Evolutionary conservation across 1,284 basidiomycete species (phyloP).

Genomic region (Peniophora sp.): DNA sequence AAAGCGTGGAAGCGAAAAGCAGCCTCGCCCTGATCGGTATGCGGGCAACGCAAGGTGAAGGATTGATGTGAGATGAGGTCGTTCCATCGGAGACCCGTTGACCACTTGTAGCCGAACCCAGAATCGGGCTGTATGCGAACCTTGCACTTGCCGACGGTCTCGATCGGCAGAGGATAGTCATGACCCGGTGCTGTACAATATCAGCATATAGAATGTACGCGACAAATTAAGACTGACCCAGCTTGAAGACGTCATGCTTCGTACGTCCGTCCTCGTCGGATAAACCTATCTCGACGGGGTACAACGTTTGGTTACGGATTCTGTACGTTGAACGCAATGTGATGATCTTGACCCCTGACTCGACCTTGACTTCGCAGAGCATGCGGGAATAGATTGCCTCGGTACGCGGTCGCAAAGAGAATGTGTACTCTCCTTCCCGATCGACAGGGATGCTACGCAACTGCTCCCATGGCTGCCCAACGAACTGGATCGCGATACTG

Average conservation of each 20-base stretch:
- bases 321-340: conserved; percentile 93
- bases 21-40: conserved; percentile 76
- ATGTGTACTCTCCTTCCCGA: conserved; percentile 88
- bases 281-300: conserved; percentile 89
- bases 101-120: conserved; percentile 97
- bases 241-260: conserved; percentile 76
- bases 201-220: conserved; percentile 3
- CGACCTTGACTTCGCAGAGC: conserved; percentile 85
- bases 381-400: conserved; percentile 78
- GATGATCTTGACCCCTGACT: conserved; percentile 93
- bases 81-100: conserved; percentile 84
- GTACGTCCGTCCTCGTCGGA: conserved; percentile 84
- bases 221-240: conserved; percentile 43
- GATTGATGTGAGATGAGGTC: conserved; percentile 77
- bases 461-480: conserved; percentile 89
- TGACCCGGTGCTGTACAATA: conserved; percentile 64
- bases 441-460: conserved; percentile 89
- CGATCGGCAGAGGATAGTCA: conserved; percentile 86
- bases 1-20: conserved; percentile 95
- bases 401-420: conserved; percentile 75
- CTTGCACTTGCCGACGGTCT: conserved; percentile 79
- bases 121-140: conserved; percentile 91
- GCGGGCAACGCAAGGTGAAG: conserved; percentile 82
- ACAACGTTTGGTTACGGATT: conserved; percentile 87
- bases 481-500: conserved; percentile 76